A percentile compares a stretch with the other conserved stretches of the same genome.
Evolutionary conservation across 176 grass and related monocot genomes (phyloP).

Genomic region (Avena sativa): DNA sequence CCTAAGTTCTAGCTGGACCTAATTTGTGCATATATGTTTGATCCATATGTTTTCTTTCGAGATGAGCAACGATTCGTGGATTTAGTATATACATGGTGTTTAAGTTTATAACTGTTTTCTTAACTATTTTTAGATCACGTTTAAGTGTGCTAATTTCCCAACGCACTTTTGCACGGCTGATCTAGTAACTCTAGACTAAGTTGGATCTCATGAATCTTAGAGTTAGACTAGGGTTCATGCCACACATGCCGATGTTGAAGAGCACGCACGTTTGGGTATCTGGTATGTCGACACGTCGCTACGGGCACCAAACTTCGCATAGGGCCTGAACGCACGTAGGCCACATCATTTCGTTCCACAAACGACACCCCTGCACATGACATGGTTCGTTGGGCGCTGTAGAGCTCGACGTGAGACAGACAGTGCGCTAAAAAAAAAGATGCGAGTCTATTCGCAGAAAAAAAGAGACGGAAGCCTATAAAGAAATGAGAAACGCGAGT

Average conservation of each 20-base stretch:
- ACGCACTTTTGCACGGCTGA: too few species aligned
- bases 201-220: too few species aligned
- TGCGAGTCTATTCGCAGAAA: not conserved
- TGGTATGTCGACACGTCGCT: not conserved
- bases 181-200: too few species aligned
- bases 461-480: not conserved
- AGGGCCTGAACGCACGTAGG: slow-evolving; percentile 4
- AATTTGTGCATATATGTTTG: too few species aligned
- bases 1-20: too few species aligned
- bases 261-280: not conserved
- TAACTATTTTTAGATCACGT: too few species aligned
- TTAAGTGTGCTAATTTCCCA: too few species aligned
- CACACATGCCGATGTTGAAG: not conserved
- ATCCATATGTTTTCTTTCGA: too few species aligned
- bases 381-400: not conserved
- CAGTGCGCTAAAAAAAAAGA: not conserved
- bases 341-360: not conserved
- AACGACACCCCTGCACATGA: not conserved
- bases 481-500: not conserved
- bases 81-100: too few species aligned
- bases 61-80: too few species aligned
- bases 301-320: not conserved
- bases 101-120: too few species aligned
- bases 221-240: not conserved
- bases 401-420: not conserved